Percentiles rank a stretch among this genome's conserved stretches.
These are phyloP conservation scores for Rubia balearica DNA, from an alignment of 305 asterid species.

Conservation along the genomic window DNA sequence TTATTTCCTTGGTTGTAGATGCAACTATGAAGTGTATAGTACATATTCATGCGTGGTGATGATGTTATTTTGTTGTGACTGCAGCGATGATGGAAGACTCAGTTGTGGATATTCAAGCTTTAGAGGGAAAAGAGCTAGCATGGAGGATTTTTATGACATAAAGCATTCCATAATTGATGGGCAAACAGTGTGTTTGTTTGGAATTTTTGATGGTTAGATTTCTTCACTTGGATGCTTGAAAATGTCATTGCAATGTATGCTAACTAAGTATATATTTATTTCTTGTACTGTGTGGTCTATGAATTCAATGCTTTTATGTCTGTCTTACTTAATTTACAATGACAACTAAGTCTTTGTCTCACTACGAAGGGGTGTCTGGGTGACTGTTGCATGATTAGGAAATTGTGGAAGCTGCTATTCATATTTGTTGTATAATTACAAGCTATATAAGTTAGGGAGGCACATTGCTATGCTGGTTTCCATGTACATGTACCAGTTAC, in stretches of 20 bases:
- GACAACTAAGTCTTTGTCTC: not conserved
- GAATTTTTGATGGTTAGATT: slow-evolving; percentile 90
- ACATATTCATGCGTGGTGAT: slow-evolving; percentile 10
- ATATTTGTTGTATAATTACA: not conserved
- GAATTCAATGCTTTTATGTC: not conserved
- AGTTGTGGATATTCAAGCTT: slow-evolving; percentile 93
- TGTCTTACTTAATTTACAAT: not conserved
- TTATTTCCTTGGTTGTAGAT: not conserved
- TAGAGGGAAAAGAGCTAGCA: slow-evolving; percentile 91
- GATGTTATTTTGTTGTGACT: slow-evolving; percentile 24
- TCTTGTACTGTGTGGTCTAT: not conserved
- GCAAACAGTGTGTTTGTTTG: slow-evolving; percentile 71
- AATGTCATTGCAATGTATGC: not conserved
- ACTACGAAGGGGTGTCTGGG: not conserved
- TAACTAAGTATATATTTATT: not conserved
- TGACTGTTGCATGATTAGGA: not conserved
- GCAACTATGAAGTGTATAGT: not conserved
- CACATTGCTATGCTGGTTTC: not conserved
- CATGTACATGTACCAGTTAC: not conserved
- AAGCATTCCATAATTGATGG: slow-evolving; percentile 72
- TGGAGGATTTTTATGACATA: slow-evolving; percentile 96
- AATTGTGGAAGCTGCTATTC: not conserved
- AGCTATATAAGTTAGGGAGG: not conserved
- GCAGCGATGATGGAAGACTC: slow-evolving; percentile 81
- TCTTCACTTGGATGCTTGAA: not conserved